phyloP scores from a whole-genome alignment of 1,284 basidiomycete species.

The Tylopilus sp. region DNA sequence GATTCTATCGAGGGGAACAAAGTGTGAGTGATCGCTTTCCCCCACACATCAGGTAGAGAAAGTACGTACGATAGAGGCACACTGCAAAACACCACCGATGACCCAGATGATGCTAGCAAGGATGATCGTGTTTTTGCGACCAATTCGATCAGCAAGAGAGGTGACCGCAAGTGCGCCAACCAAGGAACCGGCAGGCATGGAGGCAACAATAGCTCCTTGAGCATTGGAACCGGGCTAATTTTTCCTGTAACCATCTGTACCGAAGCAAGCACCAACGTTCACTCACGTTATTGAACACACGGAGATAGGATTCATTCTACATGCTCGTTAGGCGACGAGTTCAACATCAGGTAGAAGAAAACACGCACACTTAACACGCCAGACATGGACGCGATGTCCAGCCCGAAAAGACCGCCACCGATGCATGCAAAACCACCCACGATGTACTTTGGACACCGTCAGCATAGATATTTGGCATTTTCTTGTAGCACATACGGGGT shows the following conservation, averaged over 20 bases:
- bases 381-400: slow-evolving; percentile 82
- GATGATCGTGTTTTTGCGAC: slow-evolving; percentile 66
- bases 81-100: slow-evolving; percentile 59
- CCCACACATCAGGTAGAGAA: neutral
- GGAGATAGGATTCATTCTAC: slow-evolving; percentile 54
- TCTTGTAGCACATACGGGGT: slow-evolving; percentile 42
- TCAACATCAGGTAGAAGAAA: neutral
- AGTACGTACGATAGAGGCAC: slow-evolving; percentile 21
- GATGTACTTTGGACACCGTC: slow-evolving; percentile 46
- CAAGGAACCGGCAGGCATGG: slow-evolving; percentile 74
- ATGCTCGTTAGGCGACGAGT: slow-evolving; percentile 1
- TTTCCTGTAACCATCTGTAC: neutral
- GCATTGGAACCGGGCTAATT: slow-evolving; percentile 49
- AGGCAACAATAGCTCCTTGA: slow-evolving; percentile 75
- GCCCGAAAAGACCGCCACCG: slow-evolving; percentile 73
- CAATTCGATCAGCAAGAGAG: slow-evolving; percentile 61
- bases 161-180: slow-evolving; percentile 61
- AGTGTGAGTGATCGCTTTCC: neutral
- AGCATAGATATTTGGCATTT: slow-evolving; percentile 1
- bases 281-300: slow-evolving; percentile 48
- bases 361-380: slow-evolving; percentile 64
- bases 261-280: neutral
- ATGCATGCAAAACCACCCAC: slow-evolving; percentile 80
- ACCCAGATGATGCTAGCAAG: slow-evolving; percentile 69
- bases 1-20: slow-evolving; percentile 44